Base-by-base conservation (phyloP, 2,329 filamentous ascomycete genomes). In the Epichloe amarillans region DNA sequence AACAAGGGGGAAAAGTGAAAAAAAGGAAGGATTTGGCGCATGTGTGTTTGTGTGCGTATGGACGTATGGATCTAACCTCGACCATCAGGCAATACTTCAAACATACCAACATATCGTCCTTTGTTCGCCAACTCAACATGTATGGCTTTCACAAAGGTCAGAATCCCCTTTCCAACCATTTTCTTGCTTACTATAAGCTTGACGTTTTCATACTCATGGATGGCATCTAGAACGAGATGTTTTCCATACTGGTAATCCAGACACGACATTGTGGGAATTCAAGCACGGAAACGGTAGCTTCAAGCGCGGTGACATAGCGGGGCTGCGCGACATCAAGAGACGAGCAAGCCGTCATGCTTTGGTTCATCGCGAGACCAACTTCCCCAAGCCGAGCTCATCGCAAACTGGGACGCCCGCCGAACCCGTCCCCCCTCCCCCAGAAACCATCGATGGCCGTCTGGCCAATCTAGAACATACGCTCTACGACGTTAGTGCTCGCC, bases 121-220 rank as follows among this genome's bases (percentile, higher is more conserved):
- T 98, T 66, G 93, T 98, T 47, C 82, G 93, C 46, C 93, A 98
- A 70, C 72, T 98, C 47, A 98, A 98, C 65, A 98, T 98, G 93
- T 98, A 98, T 61, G 93, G 93, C 6, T 98, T 98, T 68, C 93
- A 98, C 66, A 98, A 98, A 86, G 90, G 90, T 94, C 59, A 45
- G 64, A 61, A 3, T 15, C 11, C 7, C 14, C 11, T 10, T 17
- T 6, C 38, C n/a, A 19, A 35, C 17, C 30, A 6, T 46, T 33
- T 5, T 14, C 17, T 10, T 48, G 26, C 19, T 35, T 23, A 17
- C 33, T 14, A 15, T 0, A 17, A 35, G 38, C 47, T 40, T n/a
- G 7, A 21, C 41, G 14, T 45, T 6, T 21, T 47, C 23, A 19
- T 37, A 21, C 38, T 51, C 8, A 40, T 38, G 11, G 4, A 36